phyloP scores from a whole-genome alignment of 192 early-diverging fungal genomes.

The Coemansia sp. region DNA sequence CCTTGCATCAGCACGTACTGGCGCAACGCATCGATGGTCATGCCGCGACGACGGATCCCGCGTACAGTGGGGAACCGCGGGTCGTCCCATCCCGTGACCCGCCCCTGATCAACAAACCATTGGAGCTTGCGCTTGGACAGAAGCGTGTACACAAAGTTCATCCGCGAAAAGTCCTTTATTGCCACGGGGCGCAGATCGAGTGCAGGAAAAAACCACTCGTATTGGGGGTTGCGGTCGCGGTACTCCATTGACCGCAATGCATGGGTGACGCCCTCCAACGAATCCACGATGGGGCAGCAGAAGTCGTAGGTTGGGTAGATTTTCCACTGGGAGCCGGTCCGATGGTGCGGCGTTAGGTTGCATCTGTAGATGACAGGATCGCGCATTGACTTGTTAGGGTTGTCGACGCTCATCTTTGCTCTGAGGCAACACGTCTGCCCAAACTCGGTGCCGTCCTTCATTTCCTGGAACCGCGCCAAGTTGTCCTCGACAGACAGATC shows the following conservation, averaged over 20 bases:
- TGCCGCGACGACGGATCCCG: slow-evolving; percentile 89
- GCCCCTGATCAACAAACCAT: slow-evolving; percentile 88
- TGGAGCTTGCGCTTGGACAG: slow-evolving; percentile 98
- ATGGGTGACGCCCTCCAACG: slow-evolving; percentile 95
- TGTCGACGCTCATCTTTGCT: slow-evolving; percentile 91
- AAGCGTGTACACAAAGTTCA: slow-evolving; percentile 98
- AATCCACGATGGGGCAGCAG: slow-evolving; percentile 95
- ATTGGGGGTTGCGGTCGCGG: slow-evolving; percentile 95
- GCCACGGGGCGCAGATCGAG: slow-evolving; percentile 84
- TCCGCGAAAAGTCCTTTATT: slow-evolving; percentile 92
- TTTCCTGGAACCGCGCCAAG: slow-evolving; percentile 85
- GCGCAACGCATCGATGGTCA: slow-evolving; percentile 97
- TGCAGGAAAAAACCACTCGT: slow-evolving; percentile 91
- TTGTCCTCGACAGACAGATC: slow-evolving; percentile 89
- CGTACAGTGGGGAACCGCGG: slow-evolving; percentile 89
- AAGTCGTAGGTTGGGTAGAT: slow-evolving; percentile 99
- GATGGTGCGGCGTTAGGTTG: slow-evolving; percentile 85
- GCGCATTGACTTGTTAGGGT: slow-evolving; percentile 88
- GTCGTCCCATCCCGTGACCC: slow-evolving; percentile 87
- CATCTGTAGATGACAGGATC: slow-evolving; percentile 98
- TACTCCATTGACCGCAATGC: slow-evolving; percentile 98
- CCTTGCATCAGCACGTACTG: slow-evolving; percentile 98
- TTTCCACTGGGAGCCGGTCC: slow-evolving; percentile 91
- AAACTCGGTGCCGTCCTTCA: slow-evolving; percentile 83
- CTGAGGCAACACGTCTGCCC: slow-evolving; percentile 84